Evolutionary conservation across 495 filamentous ascomycete genomes (phyloP).

Genomic region (Parmelia sp.): DNA sequence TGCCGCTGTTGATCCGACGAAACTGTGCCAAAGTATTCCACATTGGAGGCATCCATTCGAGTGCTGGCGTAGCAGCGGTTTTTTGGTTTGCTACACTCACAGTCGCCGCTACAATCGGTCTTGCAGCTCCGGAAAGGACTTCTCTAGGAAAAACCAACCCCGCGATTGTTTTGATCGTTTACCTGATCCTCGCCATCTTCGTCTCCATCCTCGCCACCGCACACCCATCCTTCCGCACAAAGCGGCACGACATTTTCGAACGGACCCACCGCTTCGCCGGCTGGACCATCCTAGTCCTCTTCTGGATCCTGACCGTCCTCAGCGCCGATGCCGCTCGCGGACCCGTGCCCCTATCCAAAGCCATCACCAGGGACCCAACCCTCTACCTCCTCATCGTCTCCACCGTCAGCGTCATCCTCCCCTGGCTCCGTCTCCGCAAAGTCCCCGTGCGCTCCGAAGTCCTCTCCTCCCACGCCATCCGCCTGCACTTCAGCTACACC

Average conservation of each 20-base stretch:
- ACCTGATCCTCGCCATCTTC: constrained; percentile 28
- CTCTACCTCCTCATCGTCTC: constrained; percentile 61
- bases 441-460: constrained; percentile 49
- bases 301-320: constrained; percentile 46
- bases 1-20: constrained; percentile 48
- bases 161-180: constrained; percentile 20
- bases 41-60: constrained; percentile 55
- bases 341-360: constrained; percentile 29
- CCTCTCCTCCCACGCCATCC: constrained; percentile 58
- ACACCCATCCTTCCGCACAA: constrained; percentile 47
- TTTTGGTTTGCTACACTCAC: constrained; percentile 30
- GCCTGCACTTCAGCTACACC: constrained; percentile 55
- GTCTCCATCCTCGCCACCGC: constrained; percentile 34
- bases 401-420: constrained; percentile 52
- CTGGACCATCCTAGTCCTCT: constrained; percentile 55
- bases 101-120: constrained; percentile 19
- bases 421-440: constrained; percentile 57
- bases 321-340: constrained; percentile 25
- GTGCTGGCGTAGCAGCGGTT: constrained; percentile 47
- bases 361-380: constrained; percentile 46
- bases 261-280: constrained; percentile 59
- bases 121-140: constrained; percentile 7
- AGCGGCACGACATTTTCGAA: constrained; percentile 61
- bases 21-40: constrained; percentile 55
- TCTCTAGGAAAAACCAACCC: constrained; percentile 8